Evolutionary conservation across 179 eudicot genomes (phyloP).

Genomic region (Silene coronaria): DNA sequence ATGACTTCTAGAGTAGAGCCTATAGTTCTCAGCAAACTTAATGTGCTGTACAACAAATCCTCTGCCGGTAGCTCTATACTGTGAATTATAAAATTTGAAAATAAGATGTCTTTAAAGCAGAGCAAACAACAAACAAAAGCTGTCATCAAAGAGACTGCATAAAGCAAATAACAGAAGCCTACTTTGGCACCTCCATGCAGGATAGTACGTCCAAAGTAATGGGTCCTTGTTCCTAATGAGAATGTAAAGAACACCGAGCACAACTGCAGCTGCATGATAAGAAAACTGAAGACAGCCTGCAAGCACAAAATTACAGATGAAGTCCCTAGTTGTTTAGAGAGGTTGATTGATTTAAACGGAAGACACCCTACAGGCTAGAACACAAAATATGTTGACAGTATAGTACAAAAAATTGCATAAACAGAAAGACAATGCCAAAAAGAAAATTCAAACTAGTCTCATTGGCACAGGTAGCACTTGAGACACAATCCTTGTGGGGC

Average conservation of each 20-base stretch:
- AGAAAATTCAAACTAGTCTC: background rate
- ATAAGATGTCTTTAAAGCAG: conserved; percentile 1
- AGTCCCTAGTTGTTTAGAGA: conserved; percentile 14
- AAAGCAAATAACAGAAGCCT: conserved; percentile 19
- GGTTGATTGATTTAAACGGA: background rate
- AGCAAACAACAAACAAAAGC: background rate
- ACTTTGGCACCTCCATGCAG: conserved; percentile 99
- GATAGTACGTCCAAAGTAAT: conserved; percentile 94
- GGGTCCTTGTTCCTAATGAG: conserved; percentile 95
- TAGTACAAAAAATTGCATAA: background rate
- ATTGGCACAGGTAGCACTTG: background rate
- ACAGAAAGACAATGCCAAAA: background rate
- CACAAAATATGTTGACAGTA: background rate
- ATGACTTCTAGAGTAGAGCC: conserved; percentile 98
- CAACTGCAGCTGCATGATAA: conserved; percentile 94
- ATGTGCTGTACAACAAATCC: conserved; percentile 97
- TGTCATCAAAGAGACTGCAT: conserved; percentile 5
- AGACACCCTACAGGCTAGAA: background rate
- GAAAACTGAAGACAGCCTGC: conserved; percentile 96
- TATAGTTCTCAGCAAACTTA: conserved; percentile 96
- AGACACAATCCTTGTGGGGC: background rate
- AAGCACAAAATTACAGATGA: conserved; percentile 12
- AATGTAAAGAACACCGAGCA: conserved; percentile 97
- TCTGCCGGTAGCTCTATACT: conserved; percentile 96
- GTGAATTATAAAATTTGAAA: conserved; percentile 32